Conservation (phyloP, 768 basidiomycete species). For the Leccinum rimulosum region DNA sequence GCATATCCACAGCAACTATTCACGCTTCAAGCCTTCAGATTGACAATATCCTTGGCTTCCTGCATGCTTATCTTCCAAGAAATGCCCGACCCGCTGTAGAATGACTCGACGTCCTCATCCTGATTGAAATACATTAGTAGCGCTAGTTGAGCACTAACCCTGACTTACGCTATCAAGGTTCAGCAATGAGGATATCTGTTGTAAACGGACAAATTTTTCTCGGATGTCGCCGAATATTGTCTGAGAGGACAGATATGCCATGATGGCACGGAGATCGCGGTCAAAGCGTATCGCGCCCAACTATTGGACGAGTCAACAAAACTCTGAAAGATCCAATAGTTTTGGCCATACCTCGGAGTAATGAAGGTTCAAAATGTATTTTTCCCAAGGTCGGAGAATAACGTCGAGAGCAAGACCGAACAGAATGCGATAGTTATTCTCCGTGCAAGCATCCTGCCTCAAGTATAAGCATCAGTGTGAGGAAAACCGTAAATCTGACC, state of each 20-base stretch:
- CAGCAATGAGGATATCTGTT: slow-evolving; percentile 89
- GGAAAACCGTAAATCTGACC: slow-evolving; percentile 38
- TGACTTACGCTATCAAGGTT: slow-evolving; percentile 72
- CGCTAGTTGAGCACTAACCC: background rate
- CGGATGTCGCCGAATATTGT: slow-evolving; percentile 86
- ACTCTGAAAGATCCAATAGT: background rate
- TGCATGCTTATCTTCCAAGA: slow-evolving; percentile 78
- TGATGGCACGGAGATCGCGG: slow-evolving; percentile 82
- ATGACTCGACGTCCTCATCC: slow-evolving; percentile 95
- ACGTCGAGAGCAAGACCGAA: slow-evolving; percentile 85
- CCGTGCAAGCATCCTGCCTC: slow-evolving; percentile 78
- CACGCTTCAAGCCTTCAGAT: slow-evolving; percentile 44
- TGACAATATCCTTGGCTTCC: slow-evolving; percentile 71
- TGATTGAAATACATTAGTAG: slow-evolving; percentile 29
- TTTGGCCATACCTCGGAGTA: slow-evolving; percentile 74
- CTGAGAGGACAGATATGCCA: slow-evolving; percentile 81
- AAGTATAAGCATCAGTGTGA: slow-evolving; percentile 1
- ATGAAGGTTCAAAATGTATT: slow-evolving; percentile 70
- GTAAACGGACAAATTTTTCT: slow-evolving; percentile 88
- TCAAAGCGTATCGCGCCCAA: slow-evolving; percentile 96
- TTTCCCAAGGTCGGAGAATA: slow-evolving; percentile 95
- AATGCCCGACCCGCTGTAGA: slow-evolving; percentile 91
- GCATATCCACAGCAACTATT: background rate
- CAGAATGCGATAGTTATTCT: slow-evolving; percentile 82
- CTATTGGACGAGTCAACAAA: slow-evolving; percentile 39